phyloP scores from a whole-genome alignment of 2,329 filamentous ascomycete species.

The Ploettnerulaceae sp. region DNA sequence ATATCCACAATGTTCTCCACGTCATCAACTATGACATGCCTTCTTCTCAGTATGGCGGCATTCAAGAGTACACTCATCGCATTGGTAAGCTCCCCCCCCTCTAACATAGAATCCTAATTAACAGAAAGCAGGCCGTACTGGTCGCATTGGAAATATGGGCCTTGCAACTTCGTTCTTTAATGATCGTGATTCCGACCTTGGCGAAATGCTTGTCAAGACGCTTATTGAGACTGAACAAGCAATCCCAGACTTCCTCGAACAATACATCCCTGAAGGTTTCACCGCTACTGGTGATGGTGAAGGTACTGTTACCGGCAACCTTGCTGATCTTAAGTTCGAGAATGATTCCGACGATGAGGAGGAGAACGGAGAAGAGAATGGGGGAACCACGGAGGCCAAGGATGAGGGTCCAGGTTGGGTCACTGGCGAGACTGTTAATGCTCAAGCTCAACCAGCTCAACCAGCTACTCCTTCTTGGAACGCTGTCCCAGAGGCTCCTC shows the following conservation, averaged over 20 bases:
- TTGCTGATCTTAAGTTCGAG: conserved; percentile 26
- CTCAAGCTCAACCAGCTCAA: too few relatives aligned
- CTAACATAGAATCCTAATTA: conserved; percentile 7
- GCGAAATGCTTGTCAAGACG: conserved; percentile 63
- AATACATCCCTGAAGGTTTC: conserved; percentile 53
- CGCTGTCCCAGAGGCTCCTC: too few relatives aligned
- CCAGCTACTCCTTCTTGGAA: too few relatives aligned
- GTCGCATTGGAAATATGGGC: conserved; percentile 83
- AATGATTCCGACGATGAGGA: conserved; percentile 18
- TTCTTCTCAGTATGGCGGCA: conserved; percentile 69
- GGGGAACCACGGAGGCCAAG: conserved; percentile 12
- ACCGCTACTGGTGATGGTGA: conserved; percentile 30
- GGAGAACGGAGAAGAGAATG: conserved; percentile 13
- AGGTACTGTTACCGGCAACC: conserved; percentile 18
- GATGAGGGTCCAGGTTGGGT: conserved; percentile 9
- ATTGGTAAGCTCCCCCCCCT: conserved; percentile 59
- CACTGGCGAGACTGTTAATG: neutral
- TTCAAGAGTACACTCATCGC: conserved; percentile 88
- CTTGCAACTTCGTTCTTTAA: conserved; percentile 87
- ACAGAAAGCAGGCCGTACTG: conserved; percentile 67
- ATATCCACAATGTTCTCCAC: conserved; percentile 80
- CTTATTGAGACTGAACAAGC: conserved; percentile 74
- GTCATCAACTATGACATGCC: conserved; percentile 94
- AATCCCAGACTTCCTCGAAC: conserved; percentile 75
- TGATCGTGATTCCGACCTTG: conserved; percentile 69